phyloP scores from a whole-genome alignment of 2,329 filamentous ascomycete species.

The Fusarium nisikadoi region DNA sequence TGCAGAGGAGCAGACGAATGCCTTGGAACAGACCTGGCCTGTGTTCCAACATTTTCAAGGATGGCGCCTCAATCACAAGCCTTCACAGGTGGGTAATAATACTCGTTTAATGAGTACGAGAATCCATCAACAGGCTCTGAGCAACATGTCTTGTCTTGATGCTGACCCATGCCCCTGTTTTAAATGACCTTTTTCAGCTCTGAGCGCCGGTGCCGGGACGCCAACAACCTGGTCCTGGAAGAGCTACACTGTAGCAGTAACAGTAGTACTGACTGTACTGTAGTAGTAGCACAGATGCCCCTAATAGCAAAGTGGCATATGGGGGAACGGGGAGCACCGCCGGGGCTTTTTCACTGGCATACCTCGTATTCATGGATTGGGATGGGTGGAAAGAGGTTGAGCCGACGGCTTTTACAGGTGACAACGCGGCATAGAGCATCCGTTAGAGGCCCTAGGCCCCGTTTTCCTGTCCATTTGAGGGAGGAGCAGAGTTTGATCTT shows the following conservation, averaged over 20 bases:
- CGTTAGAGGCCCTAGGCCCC: slow-evolving; percentile 27
- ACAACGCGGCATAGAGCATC: slow-evolving; percentile 27
- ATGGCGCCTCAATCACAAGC: slow-evolving; percentile 4
- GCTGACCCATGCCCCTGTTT: slow-evolving; percentile 16
- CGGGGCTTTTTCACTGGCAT: neutral
- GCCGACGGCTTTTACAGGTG: slow-evolving; percentile 39
- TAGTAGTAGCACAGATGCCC: slow-evolving; percentile 2
- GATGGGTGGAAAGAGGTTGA: slow-evolving; percentile 14
- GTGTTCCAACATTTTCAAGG: slow-evolving; percentile 17
- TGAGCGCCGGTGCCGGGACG: slow-evolving; percentile 24
- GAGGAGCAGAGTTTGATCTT: slow-evolving; percentile 28
- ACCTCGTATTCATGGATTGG: slow-evolving; percentile 44
- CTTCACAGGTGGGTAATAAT: slow-evolving; percentile 25
- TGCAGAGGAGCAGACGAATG: neutral
- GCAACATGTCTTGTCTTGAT: slow-evolving; percentile 7
- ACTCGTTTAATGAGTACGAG: slow-evolving; percentile 26
- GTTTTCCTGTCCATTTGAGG: slow-evolving; percentile 27
- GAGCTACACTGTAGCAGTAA: neutral
- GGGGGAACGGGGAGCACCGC: slow-evolving; percentile 2
- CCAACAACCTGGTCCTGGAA: slow-evolving; percentile 6
- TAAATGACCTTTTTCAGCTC: slow-evolving; percentile 38
- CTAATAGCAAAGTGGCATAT: slow-evolving; percentile 20
- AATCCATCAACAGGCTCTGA: slow-evolving; percentile 5
- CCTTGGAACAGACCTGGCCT: slow-evolving; percentile 27
- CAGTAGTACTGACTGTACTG: neutral